phyloP scores from a whole-genome alignment of 257 asterid species.

The Lantana camara region DNA sequence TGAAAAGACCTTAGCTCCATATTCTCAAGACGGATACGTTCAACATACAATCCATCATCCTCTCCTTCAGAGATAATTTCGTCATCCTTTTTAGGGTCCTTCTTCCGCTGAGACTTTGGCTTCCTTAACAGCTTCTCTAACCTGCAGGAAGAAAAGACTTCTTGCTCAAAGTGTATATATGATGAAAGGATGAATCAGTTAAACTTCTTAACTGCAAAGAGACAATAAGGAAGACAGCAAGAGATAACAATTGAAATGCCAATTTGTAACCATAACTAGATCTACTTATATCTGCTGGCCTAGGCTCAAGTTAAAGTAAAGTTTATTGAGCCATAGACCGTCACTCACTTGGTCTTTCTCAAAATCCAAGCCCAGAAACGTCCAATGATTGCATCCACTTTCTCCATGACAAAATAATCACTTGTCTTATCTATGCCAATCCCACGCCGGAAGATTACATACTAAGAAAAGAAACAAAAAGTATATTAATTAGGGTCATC shows the following conservation, averaged over 20 bases:
- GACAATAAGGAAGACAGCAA: conserved; percentile 19
- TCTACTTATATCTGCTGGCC: conserved; percentile 3
- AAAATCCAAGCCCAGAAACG: conserved; percentile 83
- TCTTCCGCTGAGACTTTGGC: conserved; percentile 42
- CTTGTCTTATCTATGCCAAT: conserved; percentile 88
- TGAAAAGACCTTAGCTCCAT: conserved; percentile 75
- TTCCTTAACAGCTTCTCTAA: conserved; percentile 64
- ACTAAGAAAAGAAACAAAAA: conserved; percentile 47
- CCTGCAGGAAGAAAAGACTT: conserved; percentile 42
- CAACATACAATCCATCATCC: conserved; percentile 64
- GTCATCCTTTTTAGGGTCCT: conserved; percentile 54
- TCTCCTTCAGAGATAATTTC: conserved; percentile 46
- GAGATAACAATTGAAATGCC: conserved; percentile 20
- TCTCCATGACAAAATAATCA: conserved; percentile 92
- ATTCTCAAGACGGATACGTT: conserved; percentile 89
- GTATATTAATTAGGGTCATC: conserved; percentile 28
- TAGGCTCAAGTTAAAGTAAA: conserved; percentile 11
- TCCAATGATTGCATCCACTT: conserved; percentile 76
- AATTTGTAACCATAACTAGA: conserved; percentile 18
- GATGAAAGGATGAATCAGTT: conserved; percentile 15
- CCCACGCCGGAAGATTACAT: conserved; percentile 93
- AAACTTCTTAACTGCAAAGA: conserved; percentile 11
- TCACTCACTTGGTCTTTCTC: conserved; percentile 70
- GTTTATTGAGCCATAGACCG: conserved; percentile 13
- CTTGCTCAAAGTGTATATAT: conserved; percentile 13